Evolutionary conservation across 192 early-diverging fungal species (phyloP).

Genomic region (Linnemannia hyalina): DNA sequence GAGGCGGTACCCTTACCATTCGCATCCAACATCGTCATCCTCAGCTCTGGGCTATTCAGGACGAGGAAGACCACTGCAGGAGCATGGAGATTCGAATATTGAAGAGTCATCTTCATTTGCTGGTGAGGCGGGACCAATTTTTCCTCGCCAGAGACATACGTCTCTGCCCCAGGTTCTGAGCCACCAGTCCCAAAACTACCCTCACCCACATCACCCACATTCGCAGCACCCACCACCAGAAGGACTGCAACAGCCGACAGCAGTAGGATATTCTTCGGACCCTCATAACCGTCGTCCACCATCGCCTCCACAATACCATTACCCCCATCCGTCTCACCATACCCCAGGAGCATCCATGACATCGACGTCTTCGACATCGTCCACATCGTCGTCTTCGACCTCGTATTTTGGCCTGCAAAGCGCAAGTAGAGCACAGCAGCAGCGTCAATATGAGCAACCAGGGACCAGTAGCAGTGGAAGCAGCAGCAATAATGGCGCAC

Average conservation of each 20-base stretch:
- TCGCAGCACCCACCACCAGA: not conserved
- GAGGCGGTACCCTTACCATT: not conserved
- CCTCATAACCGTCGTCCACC: not conserved
- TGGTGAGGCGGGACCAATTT: not conserved
- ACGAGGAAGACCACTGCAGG: not conserved
- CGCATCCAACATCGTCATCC: not conserved
- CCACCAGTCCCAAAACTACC: slow-evolving; percentile 9
- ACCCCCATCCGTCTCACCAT: slow-evolving; percentile 37
- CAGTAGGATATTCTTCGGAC: not conserved
- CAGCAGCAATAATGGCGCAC: not conserved
- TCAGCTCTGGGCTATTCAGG: not conserved
- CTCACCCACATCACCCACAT: slow-evolving; percentile 39
- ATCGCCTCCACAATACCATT: not conserved
- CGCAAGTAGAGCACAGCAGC: slow-evolving; percentile 6
- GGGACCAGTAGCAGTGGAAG: not conserved
- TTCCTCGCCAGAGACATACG: slow-evolving; percentile 29
- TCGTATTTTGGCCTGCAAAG: slow-evolving; percentile 2
- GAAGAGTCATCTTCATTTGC: not conserved
- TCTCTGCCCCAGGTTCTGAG: slow-evolving; percentile 41
- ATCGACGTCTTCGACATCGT: slow-evolving; percentile 3
- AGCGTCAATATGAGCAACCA: slow-evolving; percentile 5
- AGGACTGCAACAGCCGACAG: not conserved
- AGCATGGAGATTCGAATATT: not conserved
- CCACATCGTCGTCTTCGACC: not conserved
- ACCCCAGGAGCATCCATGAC: not conserved